Conservation (phyloP, 2,329 filamentous ascomycete species). For the Claviceps sp. region DNA sequence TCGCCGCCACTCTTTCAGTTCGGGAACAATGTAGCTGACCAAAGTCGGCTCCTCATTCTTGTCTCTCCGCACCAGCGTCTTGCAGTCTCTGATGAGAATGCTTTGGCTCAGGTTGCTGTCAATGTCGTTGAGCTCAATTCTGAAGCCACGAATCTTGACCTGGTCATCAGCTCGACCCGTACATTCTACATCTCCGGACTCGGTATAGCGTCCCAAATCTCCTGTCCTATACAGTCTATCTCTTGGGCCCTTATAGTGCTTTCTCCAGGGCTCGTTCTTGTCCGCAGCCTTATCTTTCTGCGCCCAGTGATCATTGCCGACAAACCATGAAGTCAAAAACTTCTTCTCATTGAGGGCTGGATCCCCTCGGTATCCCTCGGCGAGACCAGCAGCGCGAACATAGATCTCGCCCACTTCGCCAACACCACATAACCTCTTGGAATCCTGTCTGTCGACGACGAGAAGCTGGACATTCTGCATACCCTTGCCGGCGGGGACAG, state of each 20-base stretch:
- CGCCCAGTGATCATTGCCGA: slow-evolving; percentile 24
- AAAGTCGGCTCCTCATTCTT: slow-evolving; percentile 57
- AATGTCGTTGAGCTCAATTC: slow-evolving; percentile 90
- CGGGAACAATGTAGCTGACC: slow-evolving; percentile 80
- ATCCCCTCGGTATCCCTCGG: slow-evolving; percentile 63
- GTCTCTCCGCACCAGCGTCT: slow-evolving; percentile 55
- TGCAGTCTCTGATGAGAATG: slow-evolving; percentile 67
- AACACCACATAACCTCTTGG: slow-evolving; percentile 57
- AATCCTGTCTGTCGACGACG: slow-evolving; percentile 58
- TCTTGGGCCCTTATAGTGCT: slow-evolving; percentile 66
- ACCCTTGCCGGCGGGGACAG: slow-evolving; percentile 70
- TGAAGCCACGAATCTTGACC: slow-evolving; percentile 91
- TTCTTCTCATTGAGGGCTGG: slow-evolving; percentile 52
- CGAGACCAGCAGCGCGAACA: slow-evolving; percentile 68
- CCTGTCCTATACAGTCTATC: slow-evolving; percentile 82
- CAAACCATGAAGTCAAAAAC: slow-evolving; percentile 78
- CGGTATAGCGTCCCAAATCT: slow-evolving; percentile 66
- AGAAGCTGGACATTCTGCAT: slow-evolving; percentile 85
- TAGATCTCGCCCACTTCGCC: slow-evolving; percentile 80
- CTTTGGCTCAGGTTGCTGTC: slow-evolving; percentile 68
- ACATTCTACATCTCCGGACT: slow-evolving; percentile 58
- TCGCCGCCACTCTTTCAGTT: slow-evolving; percentile 56
- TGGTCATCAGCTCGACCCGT: slow-evolving; percentile 76
- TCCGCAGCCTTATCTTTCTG: slow-evolving; percentile 9
- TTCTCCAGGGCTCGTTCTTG: slow-evolving; percentile 58